Conservation (phyloP, 371 early-diverging fungal species). For the Conidiobolus incongruus region DNA sequence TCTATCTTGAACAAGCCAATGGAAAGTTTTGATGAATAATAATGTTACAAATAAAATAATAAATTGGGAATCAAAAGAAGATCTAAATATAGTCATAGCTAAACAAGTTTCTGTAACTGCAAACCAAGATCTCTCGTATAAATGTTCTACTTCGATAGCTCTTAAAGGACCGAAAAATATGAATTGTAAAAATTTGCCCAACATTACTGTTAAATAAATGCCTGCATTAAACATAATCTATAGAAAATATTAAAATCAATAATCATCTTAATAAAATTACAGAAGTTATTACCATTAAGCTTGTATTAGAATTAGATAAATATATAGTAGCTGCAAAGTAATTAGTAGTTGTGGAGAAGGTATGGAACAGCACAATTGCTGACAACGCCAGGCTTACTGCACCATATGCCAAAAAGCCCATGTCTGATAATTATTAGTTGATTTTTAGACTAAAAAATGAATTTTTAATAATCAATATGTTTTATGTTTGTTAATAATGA, state of each 20-base stretch:
- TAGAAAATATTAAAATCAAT: not conserved
- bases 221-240: conserved; percentile 66
- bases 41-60: conserved; percentile 58
- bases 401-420: not conserved
- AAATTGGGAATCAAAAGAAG: conserved; percentile 76
- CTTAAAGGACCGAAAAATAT: conserved; percentile 81
- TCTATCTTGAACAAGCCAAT: conserved; percentile 84
- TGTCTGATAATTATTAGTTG: too few species aligned
- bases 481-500: too few species aligned
- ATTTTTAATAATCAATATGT: too few species aligned
- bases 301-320: conserved; percentile 12
- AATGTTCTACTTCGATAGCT: conserved; percentile 78
- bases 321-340: conserved; percentile 14
- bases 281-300: conserved; percentile 10
- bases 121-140: conserved; percentile 90
- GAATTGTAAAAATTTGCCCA: conserved; percentile 46
- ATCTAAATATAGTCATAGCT: conserved; percentile 88
- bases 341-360: not conserved
- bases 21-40: conserved; percentile 78
- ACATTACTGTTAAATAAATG: conserved; percentile 42
- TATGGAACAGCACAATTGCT: not conserved
- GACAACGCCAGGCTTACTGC: not conserved
- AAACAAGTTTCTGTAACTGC: conserved; percentile 86
- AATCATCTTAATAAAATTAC: not conserved
- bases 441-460: too few species aligned